Base-by-base conservation (phyloP, 331 rosid genomes). In the Malus hybrid region DNA sequence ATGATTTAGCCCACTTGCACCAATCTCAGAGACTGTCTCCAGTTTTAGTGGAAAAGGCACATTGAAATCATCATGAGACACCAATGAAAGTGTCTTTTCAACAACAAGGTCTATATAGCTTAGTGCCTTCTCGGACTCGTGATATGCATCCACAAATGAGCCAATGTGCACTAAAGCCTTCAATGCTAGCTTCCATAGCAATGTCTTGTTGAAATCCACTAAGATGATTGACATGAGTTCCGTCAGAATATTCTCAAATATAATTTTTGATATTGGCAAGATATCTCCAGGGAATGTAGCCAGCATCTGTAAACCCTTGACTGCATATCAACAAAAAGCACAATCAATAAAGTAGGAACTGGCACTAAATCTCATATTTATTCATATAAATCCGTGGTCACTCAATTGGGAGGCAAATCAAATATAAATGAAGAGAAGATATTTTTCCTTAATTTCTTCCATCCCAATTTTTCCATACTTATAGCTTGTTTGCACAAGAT, bases 301-400 rank as follows among this genome's bases (percentile, higher is more conserved):
- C 78, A 90, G 83, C 66, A 84, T 87, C 86, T 84, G 91, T 90
- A 94, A 85, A 69, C 99, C 93, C 85, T 86, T 91, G 77, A 87
- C 99, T 94, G 92, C 88, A 79, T 66, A 79, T 69, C 78, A 83
- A 62, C 36, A 77, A 66, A 69, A 66, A 71, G 32, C 22, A 44
- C 67, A 75, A 76, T 79, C 79, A 86, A 85, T 63, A 60, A 28
- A 36, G 15, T 57, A 34, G 75, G 61, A 71, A 33, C 75, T 33
- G 44, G 75, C 32, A 71, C 52, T 68, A 1, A 14, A 36, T 33
- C 52, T 66, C 28, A 20, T 19, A 67, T 20, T n/a, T 34, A n/a
- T 18, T 9, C 13, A 70, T 33, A 72, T 34, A 55, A 24, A 32
- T 31, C n/a, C 34, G 27, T 10, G 15, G n/a, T 54, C 66, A 18